Conservation (phyloP, 805 yeast species). For the Sugiyamaella mastotermitis region DNA sequence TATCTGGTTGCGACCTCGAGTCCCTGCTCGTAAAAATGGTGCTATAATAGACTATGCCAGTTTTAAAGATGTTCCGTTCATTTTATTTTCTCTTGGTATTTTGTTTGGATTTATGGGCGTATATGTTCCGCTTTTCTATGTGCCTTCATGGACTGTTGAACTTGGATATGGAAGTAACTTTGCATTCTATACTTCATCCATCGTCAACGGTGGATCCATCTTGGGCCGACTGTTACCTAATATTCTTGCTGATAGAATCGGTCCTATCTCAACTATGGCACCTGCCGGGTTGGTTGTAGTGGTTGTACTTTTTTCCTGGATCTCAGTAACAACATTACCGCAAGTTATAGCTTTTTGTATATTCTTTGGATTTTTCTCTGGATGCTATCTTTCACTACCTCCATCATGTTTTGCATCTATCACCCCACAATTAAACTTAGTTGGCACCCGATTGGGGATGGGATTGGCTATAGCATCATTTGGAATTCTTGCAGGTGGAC, state of each 20-base stretch:
- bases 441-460: constrained; percentile 48
- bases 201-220: constrained; percentile 34
- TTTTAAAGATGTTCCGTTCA: constrained; percentile 17
- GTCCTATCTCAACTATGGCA: constrained; percentile 37
- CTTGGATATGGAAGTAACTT: constrained; percentile 19
- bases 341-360: constrained; percentile 28
- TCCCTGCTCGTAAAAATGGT: constrained; percentile 13
- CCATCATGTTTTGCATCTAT: constrained; percentile 29
- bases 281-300: constrained; percentile 20
- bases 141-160: constrained; percentile 27
- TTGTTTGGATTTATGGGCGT: constrained; percentile 28
- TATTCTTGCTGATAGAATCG: constrained; percentile 41
- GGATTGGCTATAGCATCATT: constrained; percentile 53
- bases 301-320: constrained; percentile 24
- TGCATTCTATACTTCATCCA: constrained; percentile 28
- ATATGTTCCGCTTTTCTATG: constrained; percentile 31
- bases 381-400: constrained; percentile 29
- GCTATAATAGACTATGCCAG: constrained; percentile 7
- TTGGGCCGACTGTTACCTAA: constrained; percentile 50
- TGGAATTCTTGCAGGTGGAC: constrained; percentile 32
- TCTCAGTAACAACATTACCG: constrained; percentile 25
- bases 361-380: constrained; percentile 29
- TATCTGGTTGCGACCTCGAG: constrained; percentile 23
- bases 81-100: constrained; percentile 21
- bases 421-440: constrained; percentile 23